These are phyloP conservation scores for Carallia pectinifolia DNA, from an alignment of 345 rosid genomes.

Conservation along the genomic window DNA sequence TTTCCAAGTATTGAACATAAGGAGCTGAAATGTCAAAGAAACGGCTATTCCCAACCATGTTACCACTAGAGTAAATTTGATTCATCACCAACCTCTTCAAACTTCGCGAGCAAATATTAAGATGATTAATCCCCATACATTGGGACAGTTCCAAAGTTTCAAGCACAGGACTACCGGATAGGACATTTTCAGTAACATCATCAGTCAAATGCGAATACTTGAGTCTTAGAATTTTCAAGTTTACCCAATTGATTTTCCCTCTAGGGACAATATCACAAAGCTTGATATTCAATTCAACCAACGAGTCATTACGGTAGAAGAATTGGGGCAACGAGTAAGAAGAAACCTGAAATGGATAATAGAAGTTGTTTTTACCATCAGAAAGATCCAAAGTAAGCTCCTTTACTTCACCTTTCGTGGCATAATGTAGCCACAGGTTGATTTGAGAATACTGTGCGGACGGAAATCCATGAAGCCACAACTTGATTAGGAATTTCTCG, in stretches of 20 bases:
- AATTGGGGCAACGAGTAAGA: neutral
- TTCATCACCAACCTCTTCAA: neutral
- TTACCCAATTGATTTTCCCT: neutral
- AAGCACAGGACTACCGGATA: constrained; percentile 4
- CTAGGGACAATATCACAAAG: neutral
- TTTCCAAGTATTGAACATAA: neutral
- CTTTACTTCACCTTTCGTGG: too few relatives aligned
- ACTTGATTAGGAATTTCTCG: too few relatives aligned
- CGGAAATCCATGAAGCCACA: too few relatives aligned
- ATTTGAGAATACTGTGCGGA: too few relatives aligned
- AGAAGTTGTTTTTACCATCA: too few relatives aligned
- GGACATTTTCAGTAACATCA: neutral
- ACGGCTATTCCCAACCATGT: too few relatives aligned
- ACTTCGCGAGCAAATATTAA: neutral
- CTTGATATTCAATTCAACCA: neutral
- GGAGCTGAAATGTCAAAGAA: constrained; percentile 4
- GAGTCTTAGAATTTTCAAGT: neutral
- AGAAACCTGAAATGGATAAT: too few relatives aligned
- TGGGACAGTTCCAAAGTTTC: neutral
- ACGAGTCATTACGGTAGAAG: neutral
- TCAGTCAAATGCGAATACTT: neutral
- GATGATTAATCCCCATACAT: neutral
- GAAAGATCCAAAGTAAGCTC: too few relatives aligned
- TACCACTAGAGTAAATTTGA: too few relatives aligned
- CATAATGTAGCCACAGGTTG: too few relatives aligned